These are phyloP conservation scores for Alternaria sp. DNA, from an alignment of 2,329 filamentous ascomycete genomes.

Conservation along the genomic window DNA sequence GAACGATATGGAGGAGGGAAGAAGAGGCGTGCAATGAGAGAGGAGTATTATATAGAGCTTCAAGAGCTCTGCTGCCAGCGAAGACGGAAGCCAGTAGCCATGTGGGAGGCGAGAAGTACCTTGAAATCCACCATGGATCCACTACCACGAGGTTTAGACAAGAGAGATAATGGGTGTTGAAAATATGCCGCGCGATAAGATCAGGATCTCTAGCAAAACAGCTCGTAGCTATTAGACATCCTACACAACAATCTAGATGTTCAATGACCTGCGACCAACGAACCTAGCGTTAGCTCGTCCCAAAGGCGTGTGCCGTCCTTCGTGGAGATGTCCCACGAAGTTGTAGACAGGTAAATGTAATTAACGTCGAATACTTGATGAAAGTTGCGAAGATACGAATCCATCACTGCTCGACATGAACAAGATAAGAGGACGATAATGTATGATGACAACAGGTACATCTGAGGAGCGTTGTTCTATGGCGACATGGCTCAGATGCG, in stretches of 20 bases:
- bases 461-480: no score
- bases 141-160: not conserved
- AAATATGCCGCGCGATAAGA: not conserved
- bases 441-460: not conserved
- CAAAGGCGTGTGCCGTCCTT: not conserved
- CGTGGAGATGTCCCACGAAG: accelerated
- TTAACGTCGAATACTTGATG: not conserved
- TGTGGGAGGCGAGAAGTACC: not conserved
- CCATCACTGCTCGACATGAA: not conserved
- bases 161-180: not conserved
- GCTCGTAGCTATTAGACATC: not conserved
- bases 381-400: not conserved
- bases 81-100: not conserved
- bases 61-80: not conserved
- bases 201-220: not conserved
- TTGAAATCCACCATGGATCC: not conserved
- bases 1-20: not conserved
- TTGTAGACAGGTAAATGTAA: accelerated
- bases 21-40: not conserved
- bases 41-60: not conserved
- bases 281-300: not conserved
- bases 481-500: no score
- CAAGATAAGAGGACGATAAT: no score
- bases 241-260: not conserved
- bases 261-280: not conserved